Evolutionary conservation across 805 yeast species (phyloP).

Genomic region (Jamesozyma piceae): DNA sequence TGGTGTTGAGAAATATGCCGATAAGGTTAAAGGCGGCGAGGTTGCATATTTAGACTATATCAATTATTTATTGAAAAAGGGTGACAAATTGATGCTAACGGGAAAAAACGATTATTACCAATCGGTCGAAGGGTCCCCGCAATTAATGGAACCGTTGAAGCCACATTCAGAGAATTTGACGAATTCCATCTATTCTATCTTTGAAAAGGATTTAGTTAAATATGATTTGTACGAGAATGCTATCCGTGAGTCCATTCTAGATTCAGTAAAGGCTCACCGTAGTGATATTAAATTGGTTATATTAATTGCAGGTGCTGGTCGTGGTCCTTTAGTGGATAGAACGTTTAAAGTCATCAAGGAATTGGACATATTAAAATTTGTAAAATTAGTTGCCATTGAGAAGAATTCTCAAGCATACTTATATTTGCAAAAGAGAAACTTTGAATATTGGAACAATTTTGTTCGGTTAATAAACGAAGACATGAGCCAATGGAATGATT

Average conservation of each 20-base stretch:
- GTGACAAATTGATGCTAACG: conserved; percentile 16
- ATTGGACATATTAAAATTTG: conserved; percentile 18
- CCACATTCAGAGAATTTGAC: conserved; percentile 56
- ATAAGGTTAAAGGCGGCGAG: conserved; percentile 30
- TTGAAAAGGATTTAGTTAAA: conserved; percentile 63
- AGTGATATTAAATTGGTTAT: conserved; percentile 29
- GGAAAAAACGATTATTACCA: background rate
- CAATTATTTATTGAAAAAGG: conserved; percentile 34
- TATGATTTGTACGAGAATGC: conserved; percentile 63
- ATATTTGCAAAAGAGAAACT: conserved; percentile 41
- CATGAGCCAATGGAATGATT: conserved; percentile 43
- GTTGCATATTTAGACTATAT: conserved; percentile 36
- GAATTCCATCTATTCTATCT: conserved; percentile 51
- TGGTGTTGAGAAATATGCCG: conserved; percentile 40
- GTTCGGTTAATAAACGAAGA: conserved; percentile 51
- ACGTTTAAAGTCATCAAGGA: conserved; percentile 35
- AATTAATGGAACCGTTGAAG: conserved; percentile 50
- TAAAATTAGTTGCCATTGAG: conserved; percentile 54
- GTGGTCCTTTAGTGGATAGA: conserved; percentile 68
- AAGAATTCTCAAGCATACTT: conserved; percentile 56
- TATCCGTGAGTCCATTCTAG: conserved; percentile 43
- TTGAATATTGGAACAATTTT: conserved; percentile 40
- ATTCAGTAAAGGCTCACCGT: conserved; percentile 16
- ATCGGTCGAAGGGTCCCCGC: conserved; percentile 7
- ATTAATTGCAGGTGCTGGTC: conserved; percentile 77